Evolutionary conservation across 176 grass and related monocot genomes (phyloP), one percentile per base, ranked within the genome.

Genomic region (Musa troglodytarum): DNA sequence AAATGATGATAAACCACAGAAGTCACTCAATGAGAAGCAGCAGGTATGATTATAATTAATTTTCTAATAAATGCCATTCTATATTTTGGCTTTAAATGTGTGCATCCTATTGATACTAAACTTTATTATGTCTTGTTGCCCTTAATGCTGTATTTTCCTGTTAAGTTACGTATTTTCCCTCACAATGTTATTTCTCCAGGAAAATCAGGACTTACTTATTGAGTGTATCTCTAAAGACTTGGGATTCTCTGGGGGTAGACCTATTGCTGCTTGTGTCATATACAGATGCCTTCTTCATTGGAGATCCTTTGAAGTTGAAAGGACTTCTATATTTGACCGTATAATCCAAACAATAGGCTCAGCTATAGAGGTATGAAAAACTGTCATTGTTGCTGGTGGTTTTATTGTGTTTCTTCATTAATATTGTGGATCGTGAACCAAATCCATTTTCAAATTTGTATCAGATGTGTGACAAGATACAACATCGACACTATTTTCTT

Each of bases 1-100:
- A 76, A 79, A 81, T 52, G 85, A 81, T 77, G 89, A 92, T 54
- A 96, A 87, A 78, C 76, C 81, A 52, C 89, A 79, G 50, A 89
- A 77, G 65, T 50, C 80, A 72, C 76, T 83, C 54, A 83, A 78
- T 76, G 80, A 88, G 72, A 92, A 87, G 79, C 82, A 86, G 71
- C 89, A 82, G 87, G 92, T 92, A 79, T 76, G 17, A 79, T 53
- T 56, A 65, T 74, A 80, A 49, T 51, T 69, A 76, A 34, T 50
- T 70, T 26, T 22, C 10, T 43, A 7, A 1, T 68, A 29, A 68
- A 15, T 3, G 1, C 2, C 10, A 34, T 68, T 68, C 12, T 26
- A 68, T 68, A 43, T 15, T 15, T 43, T 43, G 4, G 34, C 34
- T 43, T 43, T 43, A 43, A 43, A 43, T 6, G 34, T 9, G 26